Conservation (phyloP, 73 alveolate species). For the Stentor coeruleus region DNA sequence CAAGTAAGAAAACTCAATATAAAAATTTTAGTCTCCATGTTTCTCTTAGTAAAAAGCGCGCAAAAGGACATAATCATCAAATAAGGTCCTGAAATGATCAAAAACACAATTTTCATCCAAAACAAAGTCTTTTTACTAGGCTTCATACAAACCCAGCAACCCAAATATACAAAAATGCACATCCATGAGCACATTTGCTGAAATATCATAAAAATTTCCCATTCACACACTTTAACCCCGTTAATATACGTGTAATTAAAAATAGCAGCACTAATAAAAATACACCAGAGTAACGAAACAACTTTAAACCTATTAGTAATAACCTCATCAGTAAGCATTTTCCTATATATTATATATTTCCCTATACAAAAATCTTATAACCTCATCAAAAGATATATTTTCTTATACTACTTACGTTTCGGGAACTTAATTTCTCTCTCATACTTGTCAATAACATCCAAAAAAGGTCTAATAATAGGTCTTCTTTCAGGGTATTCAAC, state of each 20-base stretch:
- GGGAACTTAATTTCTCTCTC: constrained; percentile 18
- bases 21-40: background rate
- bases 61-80: background rate
- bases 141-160: background rate
- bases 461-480: background rate
- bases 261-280: no score
- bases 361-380: no score
- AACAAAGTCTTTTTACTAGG: background rate
- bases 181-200: background rate
- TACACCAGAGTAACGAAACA: no score
- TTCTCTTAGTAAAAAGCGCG: background rate
- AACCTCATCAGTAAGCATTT: background rate
- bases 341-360: no score
- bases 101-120: background rate
- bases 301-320: background rate
- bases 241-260: background rate
- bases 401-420: background rate
- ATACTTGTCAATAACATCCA: constrained; percentile 5
- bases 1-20: background rate
- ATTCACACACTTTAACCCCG: background rate
- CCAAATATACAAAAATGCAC: background rate
- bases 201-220: background rate
- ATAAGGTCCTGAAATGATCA: background rate
- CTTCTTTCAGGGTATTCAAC: constrained; percentile 23
- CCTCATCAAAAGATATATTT: no score